Percentiles rank a stretch among this genome's conserved stretches.
Conservation (phyloP, 176 grass and related monocot genomes). For the Areca catechu region DNA sequence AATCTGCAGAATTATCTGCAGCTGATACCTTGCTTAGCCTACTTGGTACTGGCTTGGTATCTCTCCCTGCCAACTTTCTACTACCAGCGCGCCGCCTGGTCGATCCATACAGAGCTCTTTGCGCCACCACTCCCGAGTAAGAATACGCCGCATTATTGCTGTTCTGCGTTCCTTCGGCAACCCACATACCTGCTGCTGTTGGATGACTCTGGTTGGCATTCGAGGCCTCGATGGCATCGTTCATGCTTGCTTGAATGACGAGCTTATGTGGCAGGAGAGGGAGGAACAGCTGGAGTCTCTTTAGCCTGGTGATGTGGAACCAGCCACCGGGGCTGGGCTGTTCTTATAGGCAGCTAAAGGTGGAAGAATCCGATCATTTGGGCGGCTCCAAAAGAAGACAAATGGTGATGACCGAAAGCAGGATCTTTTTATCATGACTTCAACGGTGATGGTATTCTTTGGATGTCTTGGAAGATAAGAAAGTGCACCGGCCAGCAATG, state of each 20-base stretch:
- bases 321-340: too few species aligned
- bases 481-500: neutral
- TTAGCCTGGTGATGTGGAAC: too few species aligned
- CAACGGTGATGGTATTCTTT: neutral
- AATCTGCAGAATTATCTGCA: too few species aligned
- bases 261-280: too few species aligned
- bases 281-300: too few species aligned
- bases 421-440: too few species aligned
- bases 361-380: too few species aligned
- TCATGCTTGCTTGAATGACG: too few species aligned
- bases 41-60: neutral
- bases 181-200: too few species aligned
- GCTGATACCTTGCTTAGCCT: slow-evolving; percentile 1
- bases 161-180: neutral
- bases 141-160: neutral
- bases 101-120: neutral
- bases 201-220: neutral
- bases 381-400: too few species aligned
- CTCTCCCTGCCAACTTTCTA: neutral
- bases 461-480: neutral
- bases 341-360: too few species aligned
- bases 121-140: neutral
- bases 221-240: neutral
- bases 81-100: neutral
- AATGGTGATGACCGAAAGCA: too few species aligned